These are phyloP conservation scores for Penicillium ucsense DNA, from an alignment of 495 filamentous ascomycete species.

Conservation along the genomic window DNA sequence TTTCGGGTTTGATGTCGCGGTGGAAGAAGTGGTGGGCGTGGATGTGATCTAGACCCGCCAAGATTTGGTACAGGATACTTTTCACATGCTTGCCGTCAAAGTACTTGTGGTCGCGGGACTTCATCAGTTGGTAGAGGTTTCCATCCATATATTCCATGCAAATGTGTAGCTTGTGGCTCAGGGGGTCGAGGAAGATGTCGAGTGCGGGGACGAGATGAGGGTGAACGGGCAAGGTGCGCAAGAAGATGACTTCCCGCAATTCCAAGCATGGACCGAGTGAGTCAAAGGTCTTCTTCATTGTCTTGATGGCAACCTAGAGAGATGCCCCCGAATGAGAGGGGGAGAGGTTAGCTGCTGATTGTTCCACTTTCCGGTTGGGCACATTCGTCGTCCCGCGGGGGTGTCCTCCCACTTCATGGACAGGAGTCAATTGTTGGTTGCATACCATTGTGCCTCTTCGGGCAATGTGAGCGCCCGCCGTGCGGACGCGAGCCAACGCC, in stretches of 20 bases:
- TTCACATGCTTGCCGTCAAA: conserved; percentile 89
- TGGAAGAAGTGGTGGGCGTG: conserved; percentile 98
- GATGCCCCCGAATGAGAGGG: too few relatives aligned
- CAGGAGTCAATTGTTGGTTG: neutral
- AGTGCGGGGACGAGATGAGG: conserved; percentile 90
- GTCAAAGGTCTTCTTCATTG: conserved; percentile 99
- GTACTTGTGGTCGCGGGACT: conserved; percentile 87
- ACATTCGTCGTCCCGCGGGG: too few relatives aligned
- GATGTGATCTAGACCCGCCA: conserved; percentile 92
- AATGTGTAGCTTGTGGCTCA: conserved; percentile 92
- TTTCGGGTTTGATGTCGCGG: conserved; percentile 98
- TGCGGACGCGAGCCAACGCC: conserved; percentile 79
- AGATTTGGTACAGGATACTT: conserved; percentile 94
- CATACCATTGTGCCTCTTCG: conserved; percentile 85
- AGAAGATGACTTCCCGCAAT: conserved; percentile 91
- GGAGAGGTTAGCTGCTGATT: too few relatives aligned
- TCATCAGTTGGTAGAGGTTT: conserved; percentile 98
- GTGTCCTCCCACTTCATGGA: too few relatives aligned
- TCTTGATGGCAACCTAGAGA: conserved; percentile 90
- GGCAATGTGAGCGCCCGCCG: conserved; percentile 78
- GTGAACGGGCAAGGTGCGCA: conserved; percentile 78
- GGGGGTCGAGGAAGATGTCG: conserved; percentile 97
- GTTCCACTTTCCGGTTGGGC: too few relatives aligned
- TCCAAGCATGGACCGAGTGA: conserved; percentile 83
- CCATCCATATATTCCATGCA: conserved; percentile 99